Percentiles rank a stretch among this genome's conserved stretches.
phyloP scores from a whole-genome alignment of 495 filamentous ascomycete genomes.

The Astrothelium macrocarpum region DNA sequence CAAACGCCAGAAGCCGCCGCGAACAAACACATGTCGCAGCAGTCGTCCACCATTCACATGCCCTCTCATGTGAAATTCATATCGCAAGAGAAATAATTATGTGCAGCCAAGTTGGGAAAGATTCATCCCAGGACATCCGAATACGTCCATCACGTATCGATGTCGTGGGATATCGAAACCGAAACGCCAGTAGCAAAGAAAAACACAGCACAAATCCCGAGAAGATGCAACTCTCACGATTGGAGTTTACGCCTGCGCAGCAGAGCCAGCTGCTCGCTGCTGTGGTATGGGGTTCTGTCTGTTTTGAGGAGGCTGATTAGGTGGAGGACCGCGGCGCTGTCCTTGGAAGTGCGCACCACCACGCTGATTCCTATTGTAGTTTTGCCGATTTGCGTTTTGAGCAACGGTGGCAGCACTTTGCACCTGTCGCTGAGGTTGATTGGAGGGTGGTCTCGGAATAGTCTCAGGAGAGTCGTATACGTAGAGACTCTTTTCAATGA shows the following conservation, averaged over 20 bases:
- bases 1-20: not conserved
- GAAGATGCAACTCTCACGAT: not conserved
- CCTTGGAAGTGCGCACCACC: slow-evolving; percentile 6
- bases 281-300: not conserved
- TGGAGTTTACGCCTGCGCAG: not conserved
- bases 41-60: not conserved
- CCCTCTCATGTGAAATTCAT: not conserved
- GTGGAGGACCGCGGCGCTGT: slow-evolving; percentile 4
- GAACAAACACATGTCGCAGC: not conserved
- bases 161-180: not conserved
- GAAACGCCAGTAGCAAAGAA: slow-evolving; percentile 1
- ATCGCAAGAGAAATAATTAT: not conserved
- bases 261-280: not conserved
- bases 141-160: not conserved
- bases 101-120: not conserved
- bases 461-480: slow-evolving; percentile 94
- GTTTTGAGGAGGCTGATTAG: not conserved
- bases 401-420: slow-evolving; percentile 2
- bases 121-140: not conserved
- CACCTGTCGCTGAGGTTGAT: slow-evolving; percentile 12
- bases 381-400: not conserved
- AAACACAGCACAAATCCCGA: not conserved
- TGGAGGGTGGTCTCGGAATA: slow-evolving; percentile 69
- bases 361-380: slow-evolving; percentile 7
- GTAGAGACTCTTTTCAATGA: slow-evolving; percentile 96